Conservation (phyloP, 768 basidiomycete species). For the Vishniacozyma victoriae region DNA sequence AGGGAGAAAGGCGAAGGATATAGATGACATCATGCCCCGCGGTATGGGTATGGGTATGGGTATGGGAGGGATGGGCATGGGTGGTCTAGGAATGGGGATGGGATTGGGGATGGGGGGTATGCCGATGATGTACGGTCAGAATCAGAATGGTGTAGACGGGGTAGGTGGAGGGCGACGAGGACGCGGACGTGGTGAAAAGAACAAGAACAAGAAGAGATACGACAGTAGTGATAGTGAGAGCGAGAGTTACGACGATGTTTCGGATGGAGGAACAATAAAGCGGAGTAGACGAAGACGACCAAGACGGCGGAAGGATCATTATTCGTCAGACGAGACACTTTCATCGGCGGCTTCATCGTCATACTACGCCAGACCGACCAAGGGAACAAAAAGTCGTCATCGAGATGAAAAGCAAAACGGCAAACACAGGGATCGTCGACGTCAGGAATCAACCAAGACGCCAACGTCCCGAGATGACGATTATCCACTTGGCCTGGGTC, state of each 20-base stretch:
- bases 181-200: background rate
- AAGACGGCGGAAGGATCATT: background rate
- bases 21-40: too few relatives aligned
- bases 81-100: background rate
- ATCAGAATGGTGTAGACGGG: too few relatives aligned
- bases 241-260: slow-evolving; percentile 4
- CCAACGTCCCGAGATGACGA: background rate
- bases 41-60: slow-evolving; percentile 1
- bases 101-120: background rate
- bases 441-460: too few relatives aligned
- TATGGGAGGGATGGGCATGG: background rate
- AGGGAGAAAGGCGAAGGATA: slow-evolving; percentile 1
- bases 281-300: slow-evolving; percentile 2
- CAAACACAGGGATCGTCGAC: background rate
- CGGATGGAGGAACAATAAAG: slow-evolving; percentile 1
- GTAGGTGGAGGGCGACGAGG: background rate
- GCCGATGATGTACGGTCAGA: too few relatives aligned
- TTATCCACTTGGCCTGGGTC: background rate
- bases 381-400: background rate
- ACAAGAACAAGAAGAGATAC: background rate
- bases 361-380: slow-evolving; percentile 1
- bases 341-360: background rate
- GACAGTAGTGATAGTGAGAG: slow-evolving; percentile 2
- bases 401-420: background rate
- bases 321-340: background rate